A percentile compares a stretch with the other conserved stretches of the same genome.
phyloP scores from a whole-genome alignment of 495 filamentous ascomycete genomes.

The Podospora bellae-mahoneyi region DNA sequence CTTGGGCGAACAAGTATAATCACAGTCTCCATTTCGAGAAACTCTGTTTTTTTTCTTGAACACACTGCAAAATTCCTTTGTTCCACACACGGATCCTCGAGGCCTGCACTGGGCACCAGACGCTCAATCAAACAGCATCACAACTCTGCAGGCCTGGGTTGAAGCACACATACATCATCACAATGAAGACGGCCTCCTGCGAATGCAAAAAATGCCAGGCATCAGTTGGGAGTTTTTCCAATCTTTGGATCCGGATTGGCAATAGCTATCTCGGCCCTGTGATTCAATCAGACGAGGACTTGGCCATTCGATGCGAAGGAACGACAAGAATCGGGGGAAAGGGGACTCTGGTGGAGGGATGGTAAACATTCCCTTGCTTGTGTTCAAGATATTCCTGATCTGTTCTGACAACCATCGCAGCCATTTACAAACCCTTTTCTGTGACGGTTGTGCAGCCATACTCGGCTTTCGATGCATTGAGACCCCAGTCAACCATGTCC shows the following conservation, averaged over 20 bases:
- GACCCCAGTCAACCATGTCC: neutral
- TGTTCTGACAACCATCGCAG: neutral
- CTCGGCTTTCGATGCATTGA: neutral
- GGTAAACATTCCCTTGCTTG: neutral
- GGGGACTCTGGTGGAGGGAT: neutral
- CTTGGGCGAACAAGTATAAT: too few relatives aligned
- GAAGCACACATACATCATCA: neutral
- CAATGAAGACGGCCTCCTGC: slow-evolving; percentile 32
- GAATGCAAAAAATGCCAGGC: slow-evolving; percentile 40
- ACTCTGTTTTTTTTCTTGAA: neutral
- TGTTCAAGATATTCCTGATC: neutral
- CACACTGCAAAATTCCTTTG: neutral
- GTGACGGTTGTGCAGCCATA: neutral
- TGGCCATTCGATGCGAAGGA: neutral
- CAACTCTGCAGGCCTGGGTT: neutral
- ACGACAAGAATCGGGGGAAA: neutral
- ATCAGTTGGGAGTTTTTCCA: slow-evolving; percentile 37
- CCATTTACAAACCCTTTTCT: neutral
- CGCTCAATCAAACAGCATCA: neutral
- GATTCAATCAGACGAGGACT: neutral
- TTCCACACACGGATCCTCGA: neutral
- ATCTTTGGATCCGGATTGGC: slow-evolving; percentile 34
- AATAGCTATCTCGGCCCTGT: neutral
- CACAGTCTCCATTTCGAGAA: neutral
- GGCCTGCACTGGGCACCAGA: neutral